Evolutionary conservation across 495 filamentous ascomycete genomes (phyloP), one percentile per base, ranked within the genome.

Genomic region (Neurospora sp.): DNA sequence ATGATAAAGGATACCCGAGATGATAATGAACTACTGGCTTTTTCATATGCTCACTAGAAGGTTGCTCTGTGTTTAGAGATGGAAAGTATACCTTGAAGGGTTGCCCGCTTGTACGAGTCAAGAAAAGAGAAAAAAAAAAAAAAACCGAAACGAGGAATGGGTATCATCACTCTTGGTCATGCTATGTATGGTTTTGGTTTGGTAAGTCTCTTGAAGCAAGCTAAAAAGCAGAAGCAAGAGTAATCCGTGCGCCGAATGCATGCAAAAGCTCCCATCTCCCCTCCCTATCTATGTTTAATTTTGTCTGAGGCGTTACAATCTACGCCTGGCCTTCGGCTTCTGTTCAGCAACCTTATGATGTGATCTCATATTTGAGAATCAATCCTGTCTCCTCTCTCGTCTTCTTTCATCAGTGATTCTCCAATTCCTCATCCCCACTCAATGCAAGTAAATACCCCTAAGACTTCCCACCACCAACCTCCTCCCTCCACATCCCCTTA

Each of bases 81-180:
- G n/a, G n/a, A 48, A 48, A 22, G 4, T 22, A 14, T 61, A 35
- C 53, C 53, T 61, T 35, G 22, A 61, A 61, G 53, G 9, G 53
- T 18, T 31, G 53, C 53, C 53, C 8, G 53, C 27, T 65, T 65
- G 31, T 16, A 31, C 48, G 11, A 59, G 16, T 35, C 22, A 77
- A 77, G 68, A 75, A 72, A 35, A 41, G 11, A 75, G 72, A 68
- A 77, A 79, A 70, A 74, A 68, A n/a, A 41, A 39, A 4, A 69
- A 31, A 16, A 68, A 68, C 4, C 59, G 10, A 53, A 68, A 71
- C 0, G 46, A n/a, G 39, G 27, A 70, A 22, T 4, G 77, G 78
- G 44, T 75, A 65, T 65, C 53, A 35, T 35, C 53, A 31, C 12
- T 37, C 27, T 35, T 35, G 27, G 14, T 65, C 27, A 65, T 37